Evolutionary conservation across 2,329 filamentous ascomycete species (phyloP).

Genomic region (Aspergillus calidoustus): DNA sequence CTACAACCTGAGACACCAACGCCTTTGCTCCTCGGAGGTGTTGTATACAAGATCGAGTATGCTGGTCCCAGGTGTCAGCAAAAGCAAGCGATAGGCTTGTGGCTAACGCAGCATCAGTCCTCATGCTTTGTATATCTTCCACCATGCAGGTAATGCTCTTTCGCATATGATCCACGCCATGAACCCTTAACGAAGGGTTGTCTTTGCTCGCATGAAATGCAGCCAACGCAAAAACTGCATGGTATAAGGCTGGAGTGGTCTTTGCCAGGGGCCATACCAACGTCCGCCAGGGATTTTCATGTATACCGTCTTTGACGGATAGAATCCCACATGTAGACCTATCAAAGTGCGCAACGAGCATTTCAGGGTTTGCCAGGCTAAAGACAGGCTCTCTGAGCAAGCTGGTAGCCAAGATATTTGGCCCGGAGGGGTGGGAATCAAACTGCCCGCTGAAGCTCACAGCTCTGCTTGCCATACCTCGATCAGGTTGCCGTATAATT

Average conservation of each 20-base stretch:
- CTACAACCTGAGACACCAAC: constrained; percentile 64
- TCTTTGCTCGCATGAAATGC: constrained; percentile 69
- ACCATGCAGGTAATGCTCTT: constrained; percentile 64
- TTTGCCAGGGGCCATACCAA: constrained; percentile 71
- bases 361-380: constrained; percentile 60
- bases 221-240: constrained; percentile 71
- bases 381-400: constrained; percentile 56
- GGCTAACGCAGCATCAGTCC: constrained; percentile 67
- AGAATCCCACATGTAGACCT: constrained; percentile 71
- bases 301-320: constrained; percentile 70
- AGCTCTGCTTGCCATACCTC: constrained; percentile 40
- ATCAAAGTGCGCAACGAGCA: constrained; percentile 67
- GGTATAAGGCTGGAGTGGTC: constrained; percentile 67
- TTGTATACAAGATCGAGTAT: constrained; percentile 70
- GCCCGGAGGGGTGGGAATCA: constrained; percentile 34
- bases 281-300: constrained; percentile 73
- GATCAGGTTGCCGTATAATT: constrained; percentile 50
- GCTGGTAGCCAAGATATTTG: constrained; percentile 22
- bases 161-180: constrained; percentile 72
- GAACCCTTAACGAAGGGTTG: constrained; percentile 60
- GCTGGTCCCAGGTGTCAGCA: constrained; percentile 72
- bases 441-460: constrained; percentile 44
- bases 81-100: constrained; percentile 73
- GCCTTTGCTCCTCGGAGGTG: constrained; percentile 71
- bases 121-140: constrained; percentile 66